These are phyloP conservation scores for Melaleuca quinquenervia DNA, from an alignment of 345 rosid genomes.

Conservation along the genomic window DNA sequence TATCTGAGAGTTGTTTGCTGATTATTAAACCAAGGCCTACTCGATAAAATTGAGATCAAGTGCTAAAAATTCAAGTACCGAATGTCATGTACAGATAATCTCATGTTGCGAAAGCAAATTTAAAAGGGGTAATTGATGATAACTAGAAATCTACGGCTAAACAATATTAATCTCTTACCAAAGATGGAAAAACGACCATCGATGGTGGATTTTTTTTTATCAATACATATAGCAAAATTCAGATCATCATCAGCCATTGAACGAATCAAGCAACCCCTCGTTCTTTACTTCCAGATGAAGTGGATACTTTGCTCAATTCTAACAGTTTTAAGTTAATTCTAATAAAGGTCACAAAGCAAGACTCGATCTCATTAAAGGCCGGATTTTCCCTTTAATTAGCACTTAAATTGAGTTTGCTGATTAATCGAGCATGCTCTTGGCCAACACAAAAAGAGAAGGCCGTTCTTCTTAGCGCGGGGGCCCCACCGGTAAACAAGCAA, in stretches of 20 bases:
- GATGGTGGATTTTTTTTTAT: neutral
- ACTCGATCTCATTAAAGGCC: neutral
- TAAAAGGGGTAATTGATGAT: neutral
- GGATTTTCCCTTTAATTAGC: neutral
- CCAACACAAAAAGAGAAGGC: neutral
- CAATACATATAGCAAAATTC: neutral
- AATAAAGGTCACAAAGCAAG: neutral
- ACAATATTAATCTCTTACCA: neutral
- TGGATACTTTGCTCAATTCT: neutral
- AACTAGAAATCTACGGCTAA: neutral
- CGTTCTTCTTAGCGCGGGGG: neutral
- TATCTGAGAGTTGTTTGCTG: no score
- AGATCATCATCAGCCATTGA: neutral
- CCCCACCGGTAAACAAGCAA: neutral
- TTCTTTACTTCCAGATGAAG: neutral
- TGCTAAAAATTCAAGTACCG: neutral
- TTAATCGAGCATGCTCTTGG: neutral
- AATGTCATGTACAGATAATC: neutral
- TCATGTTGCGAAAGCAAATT: neutral
- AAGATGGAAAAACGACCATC: neutral
- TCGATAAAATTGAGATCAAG: neutral
- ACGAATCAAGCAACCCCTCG: neutral
- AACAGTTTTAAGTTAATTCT: neutral
- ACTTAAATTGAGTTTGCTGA: neutral
- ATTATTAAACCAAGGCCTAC: neutral